Conservation (phyloP, 768 basidiomycete genomes). For the Jaapia argillacea region DNA sequence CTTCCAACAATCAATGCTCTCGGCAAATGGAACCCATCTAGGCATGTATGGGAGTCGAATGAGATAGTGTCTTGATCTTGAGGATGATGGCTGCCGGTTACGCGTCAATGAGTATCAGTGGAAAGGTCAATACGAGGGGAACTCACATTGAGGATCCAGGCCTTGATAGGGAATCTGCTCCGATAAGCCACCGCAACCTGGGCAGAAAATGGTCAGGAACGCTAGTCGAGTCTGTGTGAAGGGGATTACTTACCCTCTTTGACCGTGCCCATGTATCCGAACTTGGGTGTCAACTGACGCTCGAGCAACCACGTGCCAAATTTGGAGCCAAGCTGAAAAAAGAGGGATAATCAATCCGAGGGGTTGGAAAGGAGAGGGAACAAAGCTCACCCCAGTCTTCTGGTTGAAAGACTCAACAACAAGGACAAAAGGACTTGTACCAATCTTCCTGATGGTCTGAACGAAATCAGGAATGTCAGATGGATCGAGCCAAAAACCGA, state of each 20-base stretch:
- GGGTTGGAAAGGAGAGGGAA: background rate
- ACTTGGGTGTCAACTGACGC: conserved; percentile 70
- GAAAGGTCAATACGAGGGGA: background rate
- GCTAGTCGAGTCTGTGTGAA: background rate
- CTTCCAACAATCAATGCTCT: no score
- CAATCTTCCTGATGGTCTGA: conserved; percentile 59
- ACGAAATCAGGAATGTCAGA: conserved; percentile 1
- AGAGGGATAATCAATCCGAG: background rate
- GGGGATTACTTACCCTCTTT: conserved; percentile 40
- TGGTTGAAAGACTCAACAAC: conserved; percentile 82
- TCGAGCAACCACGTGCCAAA: conserved; percentile 84
- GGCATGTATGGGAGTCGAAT: no score
- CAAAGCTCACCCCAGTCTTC: conserved; percentile 60
- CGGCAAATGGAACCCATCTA: no score
- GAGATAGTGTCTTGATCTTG: conserved; percentile 33
- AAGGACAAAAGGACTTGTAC: conserved; percentile 66
- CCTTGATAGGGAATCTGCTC: conserved; percentile 81
- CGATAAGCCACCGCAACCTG: conserved; percentile 62
- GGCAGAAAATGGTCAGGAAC: conserved; percentile 6
- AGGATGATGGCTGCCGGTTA: conserved; percentile 29
- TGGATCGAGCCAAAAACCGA: background rate
- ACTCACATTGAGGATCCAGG: conserved; percentile 69
- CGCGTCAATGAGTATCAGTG: background rate
- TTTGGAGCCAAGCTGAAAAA: conserved; percentile 57
- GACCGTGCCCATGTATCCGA: conserved; percentile 69